These are phyloP conservation scores for Jaapia argillacea DNA, from an alignment of 768 basidiomycete species.

Conservation along the genomic window DNA sequence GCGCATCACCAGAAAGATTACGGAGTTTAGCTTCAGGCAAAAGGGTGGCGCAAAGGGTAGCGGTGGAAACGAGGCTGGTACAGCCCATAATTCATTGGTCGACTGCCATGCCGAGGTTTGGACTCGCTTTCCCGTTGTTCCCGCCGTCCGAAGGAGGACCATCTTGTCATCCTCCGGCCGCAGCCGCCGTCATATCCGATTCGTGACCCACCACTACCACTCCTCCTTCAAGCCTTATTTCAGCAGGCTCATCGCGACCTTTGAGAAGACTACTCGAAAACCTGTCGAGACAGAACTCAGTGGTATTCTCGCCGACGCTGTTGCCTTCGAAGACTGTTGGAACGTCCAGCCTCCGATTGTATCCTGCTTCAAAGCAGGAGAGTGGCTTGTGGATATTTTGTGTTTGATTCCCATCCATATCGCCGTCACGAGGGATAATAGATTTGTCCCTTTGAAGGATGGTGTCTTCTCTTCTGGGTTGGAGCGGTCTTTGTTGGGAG, in stretches of 20 bases:
- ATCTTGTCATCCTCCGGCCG: conserved; percentile 24
- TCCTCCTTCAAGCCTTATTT: conserved; percentile 32
- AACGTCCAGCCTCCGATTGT: conserved; percentile 9
- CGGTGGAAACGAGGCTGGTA: conserved; percentile 9
- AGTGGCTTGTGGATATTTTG: conserved; percentile 52
- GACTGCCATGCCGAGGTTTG: conserved; percentile 49
- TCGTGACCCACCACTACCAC: conserved; percentile 30
- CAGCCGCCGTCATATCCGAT: conserved; percentile 26
- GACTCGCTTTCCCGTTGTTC: conserved; percentile 49
- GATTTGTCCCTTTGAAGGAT: conserved; percentile 52
- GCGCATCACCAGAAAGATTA: conserved; percentile 43
- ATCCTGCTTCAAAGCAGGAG: conserved; percentile 37
- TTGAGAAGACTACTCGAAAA: conserved; percentile 41
- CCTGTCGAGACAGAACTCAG: conserved; percentile 37
- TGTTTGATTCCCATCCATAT: conserved; percentile 60
- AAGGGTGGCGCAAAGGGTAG: conserved; percentile 19
- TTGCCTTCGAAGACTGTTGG: conserved; percentile 19
- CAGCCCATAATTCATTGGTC: conserved; percentile 38
- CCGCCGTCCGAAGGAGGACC: conserved; percentile 38
- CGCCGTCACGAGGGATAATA: conserved; percentile 47
- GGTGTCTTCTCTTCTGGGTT: conserved; percentile 38
- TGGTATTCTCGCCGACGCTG: conserved; percentile 23
- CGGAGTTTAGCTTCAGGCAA: conserved; percentile 46
- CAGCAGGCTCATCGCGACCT: conserved; percentile 29
- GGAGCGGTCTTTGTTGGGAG: conserved; percentile 46